Evolutionary conservation across 164 flowering plant species (phyloP).

Genomic region (Nelumbo lutea): DNA sequence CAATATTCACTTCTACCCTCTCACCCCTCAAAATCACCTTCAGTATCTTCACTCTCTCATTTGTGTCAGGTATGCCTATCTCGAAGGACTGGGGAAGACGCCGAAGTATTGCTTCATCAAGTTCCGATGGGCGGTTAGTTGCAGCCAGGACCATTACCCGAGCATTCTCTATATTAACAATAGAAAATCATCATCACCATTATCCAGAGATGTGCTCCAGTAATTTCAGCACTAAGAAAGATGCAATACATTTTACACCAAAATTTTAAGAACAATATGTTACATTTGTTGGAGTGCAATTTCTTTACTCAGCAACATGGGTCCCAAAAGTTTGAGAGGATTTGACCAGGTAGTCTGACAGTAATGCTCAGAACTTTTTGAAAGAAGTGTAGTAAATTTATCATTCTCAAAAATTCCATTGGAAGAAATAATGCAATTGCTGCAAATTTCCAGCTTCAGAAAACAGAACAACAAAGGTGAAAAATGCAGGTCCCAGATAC

Average conservation of each 20-base stretch:
- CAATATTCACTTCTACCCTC: conserved; percentile 44
- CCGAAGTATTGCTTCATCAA: conserved; percentile 81
- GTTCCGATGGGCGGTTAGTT: conserved; percentile 80
- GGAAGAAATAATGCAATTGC: too few relatives aligned
- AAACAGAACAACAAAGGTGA: too few relatives aligned
- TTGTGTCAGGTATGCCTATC: conserved; percentile 62
- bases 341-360: too few relatives aligned
- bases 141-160: conserved; percentile 85
- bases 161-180: conserved; percentile 44
- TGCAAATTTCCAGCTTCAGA: too few relatives aligned
- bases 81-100: conserved; percentile 79
- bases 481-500: too few relatives aligned
- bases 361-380: too few relatives aligned
- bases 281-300: neutral
- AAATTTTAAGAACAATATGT: neutral
- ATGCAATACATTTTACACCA: too few relatives aligned
- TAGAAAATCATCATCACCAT: conserved; percentile 1
- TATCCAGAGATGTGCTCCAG: neutral
- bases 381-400: too few relatives aligned
- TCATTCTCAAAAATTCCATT: too few relatives aligned
- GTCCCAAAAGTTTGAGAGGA: too few relatives aligned
- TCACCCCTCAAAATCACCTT: conserved; percentile 68
- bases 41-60: conserved; percentile 58
- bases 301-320: neutral
- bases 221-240: neutral